Percentiles rank a stretch among this genome's conserved stretches.
Conservation (phyloP, 345 rosid genomes). For the Acer yangbiense region DNA sequence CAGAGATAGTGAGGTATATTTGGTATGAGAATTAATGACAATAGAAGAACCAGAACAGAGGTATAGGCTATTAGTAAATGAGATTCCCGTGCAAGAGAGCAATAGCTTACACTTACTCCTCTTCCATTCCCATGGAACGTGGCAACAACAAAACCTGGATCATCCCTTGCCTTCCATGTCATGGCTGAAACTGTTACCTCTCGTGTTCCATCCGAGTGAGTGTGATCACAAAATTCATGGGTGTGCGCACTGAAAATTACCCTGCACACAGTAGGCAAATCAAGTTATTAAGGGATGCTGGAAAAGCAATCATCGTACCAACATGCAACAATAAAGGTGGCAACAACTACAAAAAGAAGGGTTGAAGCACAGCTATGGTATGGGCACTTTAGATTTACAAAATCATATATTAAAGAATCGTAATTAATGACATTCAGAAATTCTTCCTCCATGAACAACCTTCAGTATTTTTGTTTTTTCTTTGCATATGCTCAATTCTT, state of each 20-base stretch:
- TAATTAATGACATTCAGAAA: not conserved
- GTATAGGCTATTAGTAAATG: conserved; percentile 36
- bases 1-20: conserved; percentile 24
- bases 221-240: conserved; percentile 49
- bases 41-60: conserved; percentile 30
- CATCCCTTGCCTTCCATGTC: conserved; percentile 59
- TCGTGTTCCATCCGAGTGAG: conserved; percentile 59
- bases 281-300: not conserved
- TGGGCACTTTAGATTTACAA: too few relatives aligned
- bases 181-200: conserved; percentile 60
- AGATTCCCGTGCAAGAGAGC: conserved; percentile 58
- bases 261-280: conserved; percentile 29
- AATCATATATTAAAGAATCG: too few relatives aligned
- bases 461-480: too few relatives aligned
- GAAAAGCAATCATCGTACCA: not conserved
- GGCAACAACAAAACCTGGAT: conserved; percentile 60
- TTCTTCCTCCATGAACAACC: not conserved
- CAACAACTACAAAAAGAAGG: not conserved
- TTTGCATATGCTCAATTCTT: too few relatives aligned
- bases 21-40: conserved; percentile 21
- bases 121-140: conserved; percentile 37
- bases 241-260: conserved; percentile 56
- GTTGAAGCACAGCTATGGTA: too few relatives aligned
- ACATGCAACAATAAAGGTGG: not conserved
- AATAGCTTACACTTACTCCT: conserved; percentile 46